Base-by-base conservation (phyloP, 371 early-diverging fungal species). In the Entomophthora muscae region DNA sequence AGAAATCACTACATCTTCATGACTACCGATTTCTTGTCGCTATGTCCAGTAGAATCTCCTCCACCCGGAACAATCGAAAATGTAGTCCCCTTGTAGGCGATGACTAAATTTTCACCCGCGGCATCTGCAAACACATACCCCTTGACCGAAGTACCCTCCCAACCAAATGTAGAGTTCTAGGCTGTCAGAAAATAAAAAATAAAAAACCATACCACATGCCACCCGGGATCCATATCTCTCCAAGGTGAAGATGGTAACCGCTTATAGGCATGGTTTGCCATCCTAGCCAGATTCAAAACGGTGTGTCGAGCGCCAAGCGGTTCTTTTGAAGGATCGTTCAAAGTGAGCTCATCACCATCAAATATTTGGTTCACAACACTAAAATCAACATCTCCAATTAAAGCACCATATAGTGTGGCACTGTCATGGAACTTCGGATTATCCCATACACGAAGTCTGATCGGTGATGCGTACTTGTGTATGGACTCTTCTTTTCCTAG, bases 81-180 rank as follows among this genome's bases (percentile, higher is more conserved):
- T 24, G 84, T 81, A 24, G 95, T 93, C 52, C 95, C 95, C 71
- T 95, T 95, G 64, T 91, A 72, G 33, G 84, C 80, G 31, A 95
- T 72, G 3, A 93, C 82, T 32, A 92, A 66, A 0, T 83, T 72
- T 21, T 78, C 81, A 59, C 84, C 69, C 29, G 75, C 71, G 21
- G 73, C 73, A 65, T 83, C 80, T 2, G 75, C 75, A 76, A 86
- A 93, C 2, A 93, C 79, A 66, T 95, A 88, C 0, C 93, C 93
- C 13, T 91, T 80, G 26, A 95, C 69, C 1, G 88, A 88, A 62
- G 83, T 83, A 1, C 75, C 70, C 28, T 79, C 78, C 95, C 93
- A 95, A 0, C 95, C 95, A 76, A 93, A 93, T 1, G 84, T 77
- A 31, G 73, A 71, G 63, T 84, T 85, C 83, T 87, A 72, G n/a